Percentiles rank a stretch among this genome's conserved stretches.
phyloP scores from a whole-genome alignment of 805 yeast genomes.

The Ogataea parapolymorpha region DNA sequence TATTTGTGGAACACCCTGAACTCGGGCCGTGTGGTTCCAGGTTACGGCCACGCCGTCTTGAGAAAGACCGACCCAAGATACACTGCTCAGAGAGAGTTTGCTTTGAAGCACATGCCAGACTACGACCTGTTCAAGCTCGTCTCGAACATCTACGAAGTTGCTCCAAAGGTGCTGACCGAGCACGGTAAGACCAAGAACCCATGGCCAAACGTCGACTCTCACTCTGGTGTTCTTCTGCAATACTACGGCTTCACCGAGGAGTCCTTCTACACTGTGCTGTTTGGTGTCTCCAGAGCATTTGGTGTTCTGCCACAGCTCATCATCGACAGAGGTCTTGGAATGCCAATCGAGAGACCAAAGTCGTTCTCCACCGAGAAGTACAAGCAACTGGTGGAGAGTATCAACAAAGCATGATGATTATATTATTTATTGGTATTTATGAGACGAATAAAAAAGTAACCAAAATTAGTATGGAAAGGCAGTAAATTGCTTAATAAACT shows the following conservation, averaged over 20 bases:
- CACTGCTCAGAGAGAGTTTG: slow-evolving; percentile 83
- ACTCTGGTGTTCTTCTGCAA: slow-evolving; percentile 81
- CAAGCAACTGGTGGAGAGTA: slow-evolving; percentile 64
- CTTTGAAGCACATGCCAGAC: slow-evolving; percentile 70
- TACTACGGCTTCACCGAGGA: slow-evolving; percentile 82
- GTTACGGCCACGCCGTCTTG: slow-evolving; percentile 85
- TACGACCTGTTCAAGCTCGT: slow-evolving; percentile 77
- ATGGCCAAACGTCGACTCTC: slow-evolving; percentile 90
- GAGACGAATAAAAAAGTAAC: not conserved
- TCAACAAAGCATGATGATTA: slow-evolving; percentile 21
- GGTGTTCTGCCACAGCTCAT: slow-evolving; percentile 85
- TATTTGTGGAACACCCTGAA: slow-evolving; percentile 77
- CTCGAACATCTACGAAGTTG: slow-evolving; percentile 73
- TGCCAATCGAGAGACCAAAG: slow-evolving; percentile 86
- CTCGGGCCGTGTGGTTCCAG: slow-evolving; percentile 83
- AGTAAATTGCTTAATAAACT: not conserved
- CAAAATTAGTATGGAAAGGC: not conserved
- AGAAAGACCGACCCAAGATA: slow-evolving; percentile 89
- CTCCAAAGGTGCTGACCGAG: slow-evolving; percentile 74
- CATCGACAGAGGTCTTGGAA: slow-evolving; percentile 78
- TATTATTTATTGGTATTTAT: slow-evolving; percentile 12
- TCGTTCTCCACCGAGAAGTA: slow-evolving; percentile 92
- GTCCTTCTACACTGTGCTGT: slow-evolving; percentile 79
- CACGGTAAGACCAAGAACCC: slow-evolving; percentile 92
- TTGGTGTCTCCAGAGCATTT: slow-evolving; percentile 83